Conservation (phyloP, 2,329 filamentous ascomycete genomes). For the Oidium heveae region DNA sequence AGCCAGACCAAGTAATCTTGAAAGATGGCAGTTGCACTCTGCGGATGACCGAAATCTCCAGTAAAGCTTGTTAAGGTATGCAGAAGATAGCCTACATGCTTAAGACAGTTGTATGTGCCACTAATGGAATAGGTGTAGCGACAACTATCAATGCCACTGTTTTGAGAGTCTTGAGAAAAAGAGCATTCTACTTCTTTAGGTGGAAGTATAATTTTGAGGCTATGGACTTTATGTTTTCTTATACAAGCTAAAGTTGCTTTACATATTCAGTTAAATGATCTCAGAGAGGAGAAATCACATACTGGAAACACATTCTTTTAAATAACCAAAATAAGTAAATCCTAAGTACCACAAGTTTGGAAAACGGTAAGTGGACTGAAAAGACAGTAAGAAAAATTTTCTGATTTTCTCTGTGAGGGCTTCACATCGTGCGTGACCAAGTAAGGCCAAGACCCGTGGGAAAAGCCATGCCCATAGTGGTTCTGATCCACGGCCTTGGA, state of each 20-base stretch:
- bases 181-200: conserved; percentile 5
- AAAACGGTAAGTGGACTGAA: conserved; percentile 20
- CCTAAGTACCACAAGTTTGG: conserved; percentile 24
- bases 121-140: conserved; percentile 8
- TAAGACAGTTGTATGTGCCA: conserved; percentile 6
- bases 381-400: conserved; percentile 24
- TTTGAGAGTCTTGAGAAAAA: conserved; percentile 1
- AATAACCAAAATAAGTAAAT: conserved; percentile 21
- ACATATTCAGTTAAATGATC: neutral
- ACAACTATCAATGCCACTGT: neutral
- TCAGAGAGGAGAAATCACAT: conserved; percentile 3
- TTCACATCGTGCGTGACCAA: conserved; percentile 25
- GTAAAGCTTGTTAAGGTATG: conserved; percentile 12
- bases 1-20: conserved; percentile 14
- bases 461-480: conserved; percentile 41
- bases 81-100: conserved; percentile 9
- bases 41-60: conserved; percentile 6
- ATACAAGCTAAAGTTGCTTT: conserved; percentile 10
- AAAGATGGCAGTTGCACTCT: conserved; percentile 11
- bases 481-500: conserved; percentile 27
- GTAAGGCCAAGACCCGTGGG: conserved; percentile 29
- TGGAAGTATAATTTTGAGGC: conserved; percentile 6
- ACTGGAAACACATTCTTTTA: conserved; percentile 18
- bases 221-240: conserved; percentile 3
- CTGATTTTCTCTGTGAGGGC: conserved; percentile 26